Conservation (phyloP, 2,329 filamentous ascomycete genomes). For the Fusarium drepaniforme region DNA sequence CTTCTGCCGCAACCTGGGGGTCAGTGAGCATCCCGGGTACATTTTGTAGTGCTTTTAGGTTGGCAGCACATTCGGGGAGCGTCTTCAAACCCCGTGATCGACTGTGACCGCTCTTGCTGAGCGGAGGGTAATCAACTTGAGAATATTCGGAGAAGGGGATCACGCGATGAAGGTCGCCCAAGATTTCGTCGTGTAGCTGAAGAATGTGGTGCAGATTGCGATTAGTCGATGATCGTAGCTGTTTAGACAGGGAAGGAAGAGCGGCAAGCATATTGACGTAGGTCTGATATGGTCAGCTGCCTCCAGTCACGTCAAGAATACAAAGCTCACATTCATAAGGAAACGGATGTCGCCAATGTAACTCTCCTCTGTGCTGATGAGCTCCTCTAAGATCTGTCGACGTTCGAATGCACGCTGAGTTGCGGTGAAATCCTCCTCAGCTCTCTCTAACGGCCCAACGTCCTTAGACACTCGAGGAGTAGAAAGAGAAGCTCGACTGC, state of each 20-base stretch:
- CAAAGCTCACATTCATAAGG: conserved; percentile 78
- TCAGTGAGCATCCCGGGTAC: conserved; percentile 67
- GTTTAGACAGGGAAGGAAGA: conserved; percentile 73
- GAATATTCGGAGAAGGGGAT: conserved; percentile 77
- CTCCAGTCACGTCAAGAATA: neutral
- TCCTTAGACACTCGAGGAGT: conserved; percentile 74
- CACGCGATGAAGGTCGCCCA: conserved; percentile 77
- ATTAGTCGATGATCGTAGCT: conserved; percentile 79
- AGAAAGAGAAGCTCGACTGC: conserved; percentile 71
- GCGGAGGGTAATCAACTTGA: conserved; percentile 48
- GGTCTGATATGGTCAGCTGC: conserved; percentile 62
- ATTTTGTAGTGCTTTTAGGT: conserved; percentile 57
- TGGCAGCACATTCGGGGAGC: conserved; percentile 56
- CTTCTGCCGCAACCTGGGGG: conserved; percentile 69
- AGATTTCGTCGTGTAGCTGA: conserved; percentile 84
- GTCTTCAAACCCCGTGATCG: conserved; percentile 63
- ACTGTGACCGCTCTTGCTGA: conserved; percentile 49
- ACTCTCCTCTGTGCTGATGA: conserved; percentile 87
- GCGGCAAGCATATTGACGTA: conserved; percentile 82
- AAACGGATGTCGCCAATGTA: conserved; percentile 92
- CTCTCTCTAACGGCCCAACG: conserved; percentile 70
- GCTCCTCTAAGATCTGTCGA: conserved; percentile 84
- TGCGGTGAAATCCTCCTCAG: conserved; percentile 74
- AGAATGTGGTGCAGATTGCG: conserved; percentile 84
- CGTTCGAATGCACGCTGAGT: conserved; percentile 79